A percentile compares a stretch with the other conserved stretches of the same genome.
phyloP scores from a whole-genome alignment of 345 rosid species.

The Raphanus sativus region DNA sequence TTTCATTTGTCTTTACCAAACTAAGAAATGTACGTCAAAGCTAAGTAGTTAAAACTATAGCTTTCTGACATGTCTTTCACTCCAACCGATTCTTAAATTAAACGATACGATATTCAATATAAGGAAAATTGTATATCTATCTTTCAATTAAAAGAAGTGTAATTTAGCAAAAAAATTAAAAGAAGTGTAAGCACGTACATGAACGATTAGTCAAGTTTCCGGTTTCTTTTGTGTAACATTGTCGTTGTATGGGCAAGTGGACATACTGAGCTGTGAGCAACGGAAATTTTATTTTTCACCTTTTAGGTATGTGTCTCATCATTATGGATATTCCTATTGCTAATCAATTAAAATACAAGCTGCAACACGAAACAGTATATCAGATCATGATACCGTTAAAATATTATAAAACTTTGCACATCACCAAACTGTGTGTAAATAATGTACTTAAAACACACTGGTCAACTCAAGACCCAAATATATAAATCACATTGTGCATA shows the following conservation, averaged over 20 bases:
- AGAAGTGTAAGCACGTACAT: not conserved
- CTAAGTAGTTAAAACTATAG: constrained; percentile 20
- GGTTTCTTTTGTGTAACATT: not conserved
- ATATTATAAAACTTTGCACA: not conserved
- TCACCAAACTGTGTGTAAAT: not conserved
- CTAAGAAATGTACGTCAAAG: constrained; percentile 32
- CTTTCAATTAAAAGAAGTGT: not conserved
- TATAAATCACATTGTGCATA: not conserved
- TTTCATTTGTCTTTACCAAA: constrained; percentile 27
- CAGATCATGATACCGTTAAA: not conserved
- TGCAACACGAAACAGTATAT: not conserved
- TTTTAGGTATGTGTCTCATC: not conserved
- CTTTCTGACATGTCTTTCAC: constrained; percentile 27
- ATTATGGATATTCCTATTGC: not conserved
- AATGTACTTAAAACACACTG: not conserved
- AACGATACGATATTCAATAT: not conserved
- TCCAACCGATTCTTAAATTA: constrained; percentile 3
- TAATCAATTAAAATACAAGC: not conserved
- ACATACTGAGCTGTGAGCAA: not conserved
- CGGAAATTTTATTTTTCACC: not conserved
- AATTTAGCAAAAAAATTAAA: no score
- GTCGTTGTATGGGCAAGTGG: not conserved
- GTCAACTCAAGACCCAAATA: not conserved
- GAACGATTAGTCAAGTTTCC: not conserved
- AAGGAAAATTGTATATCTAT: not conserved